Conservation (phyloP, 192 early-diverging fungal species). For the Umbelopsis sp. region DNA sequence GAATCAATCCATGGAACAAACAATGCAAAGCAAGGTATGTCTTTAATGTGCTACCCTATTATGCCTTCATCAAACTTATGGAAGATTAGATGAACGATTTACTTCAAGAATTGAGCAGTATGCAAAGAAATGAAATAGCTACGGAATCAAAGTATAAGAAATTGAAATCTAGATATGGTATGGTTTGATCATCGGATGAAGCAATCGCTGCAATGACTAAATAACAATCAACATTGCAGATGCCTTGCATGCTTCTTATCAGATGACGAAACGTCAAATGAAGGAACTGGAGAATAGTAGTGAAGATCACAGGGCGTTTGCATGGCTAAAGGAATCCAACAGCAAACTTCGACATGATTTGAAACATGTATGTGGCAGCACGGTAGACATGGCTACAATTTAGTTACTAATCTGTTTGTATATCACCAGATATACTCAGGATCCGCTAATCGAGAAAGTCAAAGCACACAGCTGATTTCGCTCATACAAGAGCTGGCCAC, state of each 20-base stretch:
- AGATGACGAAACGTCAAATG: slow-evolving; percentile 34
- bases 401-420: background rate
- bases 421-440: background rate
- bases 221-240: slow-evolving; percentile 29
- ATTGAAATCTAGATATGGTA: slow-evolving; percentile 45
- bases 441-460: background rate
- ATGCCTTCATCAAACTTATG: background rate
- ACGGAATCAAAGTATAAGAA: slow-evolving; percentile 46
- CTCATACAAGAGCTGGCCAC: slow-evolving; percentile 60
- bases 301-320: slow-evolving; percentile 22
- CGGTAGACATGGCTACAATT: background rate
- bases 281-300: slow-evolving; percentile 1
- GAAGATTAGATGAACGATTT: slow-evolving; percentile 42
- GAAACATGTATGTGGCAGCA: slow-evolving; percentile 7
- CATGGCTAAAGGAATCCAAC: slow-evolving; percentile 28
- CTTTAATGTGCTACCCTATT: background rate
- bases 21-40: slow-evolving; percentile 29
- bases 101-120: slow-evolving; percentile 42
- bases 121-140: slow-evolving; percentile 38
- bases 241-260: slow-evolving; percentile 29
- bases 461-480: slow-evolving; percentile 51
- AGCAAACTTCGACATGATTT: slow-evolving; percentile 26
- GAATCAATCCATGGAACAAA: slow-evolving; percentile 28
- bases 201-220: background rate
- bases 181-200: background rate